Base-by-base conservation (phyloP, 2,329 filamentous ascomycete genomes). In the Exophiala aquamarina region DNA sequence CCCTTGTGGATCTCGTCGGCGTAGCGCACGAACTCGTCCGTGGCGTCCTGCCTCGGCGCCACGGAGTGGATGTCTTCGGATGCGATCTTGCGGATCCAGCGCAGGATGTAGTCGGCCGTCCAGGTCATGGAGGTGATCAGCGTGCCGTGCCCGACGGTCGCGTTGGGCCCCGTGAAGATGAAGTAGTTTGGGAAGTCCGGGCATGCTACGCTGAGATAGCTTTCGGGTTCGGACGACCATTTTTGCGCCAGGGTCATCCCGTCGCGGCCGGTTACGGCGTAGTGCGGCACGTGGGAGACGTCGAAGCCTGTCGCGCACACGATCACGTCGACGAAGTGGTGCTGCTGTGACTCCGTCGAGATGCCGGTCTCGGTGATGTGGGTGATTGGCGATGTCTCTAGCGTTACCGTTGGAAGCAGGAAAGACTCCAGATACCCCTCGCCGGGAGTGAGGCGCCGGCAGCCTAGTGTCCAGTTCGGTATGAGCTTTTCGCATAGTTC, bases 351-450 rank as follows among this genome's bases (percentile, higher is more conserved):
- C 21, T 36, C 37, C 1, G 58, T 61, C 9, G 55, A 29, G 36
- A 66, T 55, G 4, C 64, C 62, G 1, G 51, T 56, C 20, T 56
- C 53, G 2, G 61, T 63, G 44, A 73, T 67, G 4, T 59, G 52
- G 0, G 55, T 53, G 13, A 68, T 69, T n/a, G 68, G 54, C 20
- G 65, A 66, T 18, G 57, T 57, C 5, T 55, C 44, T 8, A 64
- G 44, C 8, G 50, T 44, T 2, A 67, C 68, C 50, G 73, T 75
- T 1, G 63, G 60, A 15, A 70, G 41, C 3, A 63, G 61, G 5
- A 75, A 59, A 2, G 75, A 71, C 56, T 78, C 72, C 7, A 79
- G 68, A 55, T 76, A 79, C 0, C 75, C 74, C 18, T 72, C 71
- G 0, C 75, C 75, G 1, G 76, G 76, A 0, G 76, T 77, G 14